Percentiles rank a stretch among this genome's conserved stretches.
Evolutionary conservation across 1,284 basidiomycete genomes (phyloP).

Genomic region (Heliocybe sulcata): DNA sequence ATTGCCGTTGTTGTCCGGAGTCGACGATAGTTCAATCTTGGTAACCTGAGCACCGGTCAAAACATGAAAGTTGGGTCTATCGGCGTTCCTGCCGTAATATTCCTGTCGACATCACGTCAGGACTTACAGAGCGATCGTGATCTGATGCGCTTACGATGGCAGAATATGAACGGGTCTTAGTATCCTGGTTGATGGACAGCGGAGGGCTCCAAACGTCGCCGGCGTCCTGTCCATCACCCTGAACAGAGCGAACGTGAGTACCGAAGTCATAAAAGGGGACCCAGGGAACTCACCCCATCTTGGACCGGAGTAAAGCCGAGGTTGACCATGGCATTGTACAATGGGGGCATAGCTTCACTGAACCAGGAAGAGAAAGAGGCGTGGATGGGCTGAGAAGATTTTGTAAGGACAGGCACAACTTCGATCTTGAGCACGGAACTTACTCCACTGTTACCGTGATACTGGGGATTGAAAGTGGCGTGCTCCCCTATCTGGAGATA

Average conservation of each 20-base stretch:
- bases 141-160: too few relatives aligned
- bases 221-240: constrained; percentile 13
- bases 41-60: constrained; percentile 21
- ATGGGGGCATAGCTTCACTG: background rate
- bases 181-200: constrained; percentile 14
- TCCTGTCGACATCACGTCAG: too few relatives aligned
- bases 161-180: background rate
- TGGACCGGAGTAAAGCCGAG: constrained; percentile 22
- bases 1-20: constrained; percentile 3
- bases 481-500: background rate
- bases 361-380: background rate
- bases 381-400: background rate
- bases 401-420: background rate
- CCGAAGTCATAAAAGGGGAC: background rate
- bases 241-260: background rate
- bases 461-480: background rate
- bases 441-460: background rate
- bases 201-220: constrained; percentile 12
- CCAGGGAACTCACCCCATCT: constrained; percentile 19
- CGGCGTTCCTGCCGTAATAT: constrained; percentile 13
- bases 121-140: too few relatives aligned
- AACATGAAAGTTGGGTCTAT: constrained; percentile 20
- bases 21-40: constrained; percentile 13
- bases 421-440: background rate
- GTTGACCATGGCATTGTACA: constrained; percentile 22